Evolutionary conservation across 495 filamentous ascomycete species (phyloP), one percentile per base, ranked within the genome.

Genomic region (Aspergillus hancockii): DNA sequence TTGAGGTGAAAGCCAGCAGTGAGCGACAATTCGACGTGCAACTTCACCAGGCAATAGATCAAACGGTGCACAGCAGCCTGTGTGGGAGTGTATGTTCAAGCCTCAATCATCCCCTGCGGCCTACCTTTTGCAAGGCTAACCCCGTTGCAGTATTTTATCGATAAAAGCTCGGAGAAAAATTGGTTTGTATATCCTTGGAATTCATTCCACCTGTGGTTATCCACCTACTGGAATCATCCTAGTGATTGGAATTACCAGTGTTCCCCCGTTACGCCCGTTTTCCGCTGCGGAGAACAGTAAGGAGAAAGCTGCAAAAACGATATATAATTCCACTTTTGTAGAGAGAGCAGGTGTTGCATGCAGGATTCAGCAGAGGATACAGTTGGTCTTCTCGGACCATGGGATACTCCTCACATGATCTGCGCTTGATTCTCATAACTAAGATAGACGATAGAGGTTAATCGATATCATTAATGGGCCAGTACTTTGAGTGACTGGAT

Each of bases 181-280:
- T 63, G 56, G 61, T 59, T 59, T 28, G 45, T 63, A 4, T 63
- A 59, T 47, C 61, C 61, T 12, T 63, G 61, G 61, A 59, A 56
- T 28, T 59, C 61, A 25, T 52, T 63, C 25, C 46, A 63, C 12
- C 6, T 63, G 36, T 63, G 61, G 61, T 52, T 43, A 3, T 55
- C 61, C 31, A 59, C 52, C 7, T 52, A 59, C 18, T 52, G 51
- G 34, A 32, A 31, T 6, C 16, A 1, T 10, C 9, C 4, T 23
- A 21, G 21, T 25, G 46, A 49, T 49, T 49, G 46, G 46, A 28
- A 19, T 7, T 53, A 23, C 30, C n/a, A n/a, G n/a, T n/a, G n/a
- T n/a, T n/a, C n/a, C n/a, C n/a, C n/a, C n/a, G n/a, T n/a, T n/a
- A n/a, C n/a, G n/a, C n/a, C n/a, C n/a, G n/a, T n/a, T n/a, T n/a